Conservation (phyloP, 441 rosid species). For the Adansonia madagascariensis region DNA sequence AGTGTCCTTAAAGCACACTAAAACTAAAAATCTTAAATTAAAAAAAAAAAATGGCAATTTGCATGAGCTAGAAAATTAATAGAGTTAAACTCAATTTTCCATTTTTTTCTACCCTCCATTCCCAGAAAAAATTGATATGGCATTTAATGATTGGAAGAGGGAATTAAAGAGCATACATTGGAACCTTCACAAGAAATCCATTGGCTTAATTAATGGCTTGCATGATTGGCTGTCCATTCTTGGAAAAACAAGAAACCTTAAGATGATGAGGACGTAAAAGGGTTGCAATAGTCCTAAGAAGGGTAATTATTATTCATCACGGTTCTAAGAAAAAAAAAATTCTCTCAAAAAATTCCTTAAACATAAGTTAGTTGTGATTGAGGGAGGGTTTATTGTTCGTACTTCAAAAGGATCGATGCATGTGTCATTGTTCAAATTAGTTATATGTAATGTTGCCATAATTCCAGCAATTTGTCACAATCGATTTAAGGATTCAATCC, state of each 20-base stretch:
- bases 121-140: too few species aligned
- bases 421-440: too few species aligned
- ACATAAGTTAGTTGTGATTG: background rate
- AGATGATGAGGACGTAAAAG: background rate
- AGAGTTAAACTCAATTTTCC: too few species aligned
- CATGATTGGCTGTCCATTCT: background rate
- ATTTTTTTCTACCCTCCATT: too few species aligned
- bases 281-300: background rate
- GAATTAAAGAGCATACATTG: too few species aligned
- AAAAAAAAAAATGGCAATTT: too few species aligned
- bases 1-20: too few species aligned
- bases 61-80: too few species aligned
- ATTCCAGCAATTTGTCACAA: constrained; percentile 33
- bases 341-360: background rate
- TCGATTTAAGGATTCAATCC: background rate
- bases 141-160: too few species aligned
- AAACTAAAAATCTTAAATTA: too few species aligned
- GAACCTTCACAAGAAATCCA: too few species aligned
- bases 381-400: background rate
- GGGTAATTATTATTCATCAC: background rate
- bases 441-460: background rate
- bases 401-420: background rate
- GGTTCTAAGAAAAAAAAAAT: background rate
- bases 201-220: background rate
- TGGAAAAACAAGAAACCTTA: background rate